Conservation (phyloP, 768 basidiomycete genomes). For the Strobilomyces confusus region DNA sequence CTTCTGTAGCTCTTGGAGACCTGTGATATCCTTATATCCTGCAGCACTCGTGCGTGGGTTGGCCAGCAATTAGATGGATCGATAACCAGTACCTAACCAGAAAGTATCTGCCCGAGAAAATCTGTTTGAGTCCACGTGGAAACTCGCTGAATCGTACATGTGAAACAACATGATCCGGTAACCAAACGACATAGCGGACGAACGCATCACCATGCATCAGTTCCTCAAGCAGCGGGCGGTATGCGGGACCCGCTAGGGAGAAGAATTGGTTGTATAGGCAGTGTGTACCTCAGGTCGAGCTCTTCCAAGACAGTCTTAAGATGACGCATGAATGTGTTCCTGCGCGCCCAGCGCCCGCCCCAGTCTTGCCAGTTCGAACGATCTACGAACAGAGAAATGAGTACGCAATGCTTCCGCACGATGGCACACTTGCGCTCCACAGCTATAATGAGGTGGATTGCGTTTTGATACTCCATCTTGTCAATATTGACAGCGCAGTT, state of each 20-base stretch:
- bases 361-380: conserved; percentile 85
- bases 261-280: conserved; percentile 71
- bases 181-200: neutral
- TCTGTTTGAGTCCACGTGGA: neutral
- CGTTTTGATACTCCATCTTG: conserved; percentile 76
- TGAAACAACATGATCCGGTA: neutral
- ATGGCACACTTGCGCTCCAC: conserved; percentile 58
- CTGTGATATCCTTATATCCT: conserved; percentile 3
- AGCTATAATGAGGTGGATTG: conserved; percentile 59
- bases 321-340: conserved; percentile 72
- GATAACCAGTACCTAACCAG: conserved; percentile 6
- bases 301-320: conserved; percentile 70
- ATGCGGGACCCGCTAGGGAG: conserved; percentile 33
- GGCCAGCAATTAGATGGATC: conserved; percentile 1
- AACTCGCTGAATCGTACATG: neutral
- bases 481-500: conserved; percentile 63
- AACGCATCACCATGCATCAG: neutral
- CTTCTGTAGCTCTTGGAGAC: conserved; percentile 58
- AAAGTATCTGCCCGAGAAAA: neutral
- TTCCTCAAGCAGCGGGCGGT: neutral
- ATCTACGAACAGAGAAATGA: conserved; percentile 37
- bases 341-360: conserved; percentile 74
- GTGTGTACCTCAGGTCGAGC: conserved; percentile 63
- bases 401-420: neutral
- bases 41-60: neutral